Percentiles rank a stretch among this genome's conserved stretches.
Conservation (phyloP, 2,329 filamentous ascomycete genomes). For the Aphanocladium album region DNA sequence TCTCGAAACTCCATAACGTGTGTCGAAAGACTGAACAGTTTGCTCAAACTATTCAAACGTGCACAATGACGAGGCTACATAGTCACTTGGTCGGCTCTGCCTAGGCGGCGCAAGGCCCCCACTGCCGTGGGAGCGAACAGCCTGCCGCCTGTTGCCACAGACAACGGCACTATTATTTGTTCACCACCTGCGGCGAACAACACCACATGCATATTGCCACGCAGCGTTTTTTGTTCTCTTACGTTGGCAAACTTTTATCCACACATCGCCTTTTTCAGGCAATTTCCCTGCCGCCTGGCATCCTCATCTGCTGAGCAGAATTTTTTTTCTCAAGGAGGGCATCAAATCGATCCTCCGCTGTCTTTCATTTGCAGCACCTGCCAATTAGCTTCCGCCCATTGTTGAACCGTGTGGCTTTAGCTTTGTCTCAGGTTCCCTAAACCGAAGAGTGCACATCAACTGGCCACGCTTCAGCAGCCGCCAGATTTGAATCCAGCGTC, state of each 20-base stretch:
- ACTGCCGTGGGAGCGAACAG: not conserved
- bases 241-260: not conserved
- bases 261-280: not conserved
- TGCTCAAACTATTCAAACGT: too few relatives aligned
- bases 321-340: not conserved
- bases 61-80: too few relatives aligned
- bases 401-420: conserved; percentile 11
- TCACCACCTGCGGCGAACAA: conserved; percentile 16
- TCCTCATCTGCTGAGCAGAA: conserved; percentile 4
- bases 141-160: conserved; percentile 33
- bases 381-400: not conserved
- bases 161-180: conserved; percentile 30
- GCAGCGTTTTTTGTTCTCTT: not conserved
- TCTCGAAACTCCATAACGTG: too few relatives aligned
- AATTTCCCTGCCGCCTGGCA: not conserved
- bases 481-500: not conserved
- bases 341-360: not conserved
- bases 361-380: not conserved
- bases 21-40: too few relatives aligned
- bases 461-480: not conserved
- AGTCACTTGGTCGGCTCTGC: too few relatives aligned
- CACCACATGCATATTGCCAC: not conserved
- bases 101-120: too few relatives aligned
- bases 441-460: not conserved
- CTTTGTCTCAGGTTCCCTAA: conserved; percentile 5